Evolutionary conservation across 805 yeast genomes (phyloP), one percentile per base, ranked within the genome.

Genomic region (Novakomyces olei): DNA sequence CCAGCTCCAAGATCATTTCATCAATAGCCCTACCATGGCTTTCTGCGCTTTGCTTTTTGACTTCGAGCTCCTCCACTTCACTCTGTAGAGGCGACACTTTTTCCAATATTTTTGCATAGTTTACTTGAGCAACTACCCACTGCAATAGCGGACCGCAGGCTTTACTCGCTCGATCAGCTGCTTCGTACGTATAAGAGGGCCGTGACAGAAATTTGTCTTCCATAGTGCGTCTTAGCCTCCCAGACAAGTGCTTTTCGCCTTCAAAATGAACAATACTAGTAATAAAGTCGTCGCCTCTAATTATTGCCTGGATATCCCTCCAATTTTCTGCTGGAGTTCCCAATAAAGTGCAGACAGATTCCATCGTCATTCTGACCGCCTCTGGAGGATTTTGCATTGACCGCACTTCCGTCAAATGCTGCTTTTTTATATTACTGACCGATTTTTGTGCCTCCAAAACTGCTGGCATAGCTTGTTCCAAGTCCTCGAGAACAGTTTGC

Each of bases 371-470:
- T 43, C 78, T 80, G 4, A 85, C 85, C 0, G 88, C 72, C 5
- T 69, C 73, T 0, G 96, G 96, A 0, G 96, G 96, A 37, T 79
- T 79, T 5, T 67, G 53, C 91, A 85, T 77, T 9, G 93, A 72
- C 45, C 93, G 58, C 19, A 85, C 57, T 50, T 85, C 96, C 1
- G 92, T 77, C 27, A 85, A 57, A 45, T 85, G 95, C 38, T 78
- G 91, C 48, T 85, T 85, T 51, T 81, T 80, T 39, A 85, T 85
- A 43, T 79, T 76, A 41, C 76, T 75, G n/a, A 85, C 96, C 10
- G 93, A 92, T 38, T 65, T 57, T 44, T 75, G 76, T 0, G 96
- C 96, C 39, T 75, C 91, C 2, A 65, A 35, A 5, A 83, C 73
- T 1, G 88, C 73, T 0, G 95, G 94, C 44, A 80, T 88, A 0